Base-by-base conservation (phyloP, 768 basidiomycete genomes). In the Amanita rimosa region DNA sequence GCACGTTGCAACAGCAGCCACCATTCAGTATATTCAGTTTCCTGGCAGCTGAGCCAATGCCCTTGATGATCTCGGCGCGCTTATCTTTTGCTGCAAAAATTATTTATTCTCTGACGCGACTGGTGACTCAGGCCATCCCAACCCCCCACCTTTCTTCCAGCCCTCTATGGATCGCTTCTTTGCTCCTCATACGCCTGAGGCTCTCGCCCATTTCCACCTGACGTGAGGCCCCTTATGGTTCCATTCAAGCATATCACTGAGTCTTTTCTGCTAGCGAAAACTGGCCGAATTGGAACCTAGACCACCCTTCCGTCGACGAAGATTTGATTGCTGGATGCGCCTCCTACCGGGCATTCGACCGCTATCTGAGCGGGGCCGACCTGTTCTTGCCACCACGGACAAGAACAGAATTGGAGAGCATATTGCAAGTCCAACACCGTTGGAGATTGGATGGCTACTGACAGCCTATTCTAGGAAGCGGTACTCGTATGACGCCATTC, bases 401-500 rank as follows among this genome's bases (percentile, higher is more conserved):
- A 13, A 71, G 75, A 53, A 62, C 59, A 44, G 83, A 88, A 56
- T 75, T 91, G 35, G 81, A 85, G 63, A 79, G 74, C 56, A 74
- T 86, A 36, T 60, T 91, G 85, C 85, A 52, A 59, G 82, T 70
- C 47, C 16, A 14, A 16, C 24, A 9, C 0, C 2, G n/a, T 42
- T 14, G 11, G 22, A 13, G 24, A 9, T 42, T 17, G 10, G 3
- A 16, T 19, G 6, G 39, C 8, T 31, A 24, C 16, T 50, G 16
- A 48, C 26, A 6, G 34, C 11, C 3, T 6, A 6, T 22, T 41
- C 16, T 59, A 89, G 86, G 51, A 73, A 79, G 49, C 72, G 85
- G 58, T 89, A 89, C 57, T 76, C 83, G 0, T 79, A 85, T 57
- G 86, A 89, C 53, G 77, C 80, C 9, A 85, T 90, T 48, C 88